A percentile compares a stretch with the other conserved stretches of the same genome.
Conservation (phyloP, 1,139 yeast species). For the Suhomyces bokatorum region DNA sequence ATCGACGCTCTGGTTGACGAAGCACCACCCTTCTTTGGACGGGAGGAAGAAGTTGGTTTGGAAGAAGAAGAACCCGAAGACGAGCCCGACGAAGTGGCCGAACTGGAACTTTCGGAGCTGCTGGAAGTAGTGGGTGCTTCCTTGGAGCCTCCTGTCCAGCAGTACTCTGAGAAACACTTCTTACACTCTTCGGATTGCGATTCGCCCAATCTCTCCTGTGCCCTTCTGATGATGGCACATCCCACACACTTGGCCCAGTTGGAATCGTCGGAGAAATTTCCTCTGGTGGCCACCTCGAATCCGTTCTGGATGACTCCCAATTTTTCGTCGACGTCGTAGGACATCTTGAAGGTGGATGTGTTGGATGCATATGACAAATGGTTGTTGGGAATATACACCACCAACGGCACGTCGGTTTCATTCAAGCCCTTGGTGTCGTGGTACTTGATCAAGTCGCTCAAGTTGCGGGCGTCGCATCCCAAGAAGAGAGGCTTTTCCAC, state of each 20-base stretch:
- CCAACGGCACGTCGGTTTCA: conserved; percentile 41
- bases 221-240: conserved; percentile 47
- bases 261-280: conserved; percentile 36
- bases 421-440: conserved; percentile 31
- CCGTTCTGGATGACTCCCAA: conserved; percentile 38
- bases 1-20: not conserved
- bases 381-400: conserved; percentile 40
- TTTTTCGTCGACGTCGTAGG: conserved; percentile 38
- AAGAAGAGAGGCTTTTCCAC: conserved; percentile 40
- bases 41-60: conserved; percentile 5
- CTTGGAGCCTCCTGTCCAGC: conserved; percentile 37
- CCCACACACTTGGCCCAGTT: conserved; percentile 48
- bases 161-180: conserved; percentile 39
- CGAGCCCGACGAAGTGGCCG: conserved; percentile 5
- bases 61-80: conserved; percentile 2
- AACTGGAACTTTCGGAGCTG: conserved; percentile 2
- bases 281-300: conserved; percentile 38
- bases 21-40: conserved; percentile 11
- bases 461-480: conserved; percentile 38
- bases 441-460: conserved; percentile 30
- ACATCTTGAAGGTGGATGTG: conserved; percentile 41
- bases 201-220: conserved; percentile 40
- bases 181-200: conserved; percentile 43
- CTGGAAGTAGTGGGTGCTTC: conserved; percentile 19
- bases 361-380: conserved; percentile 35